Base-by-base conservation (phyloP, 768 basidiomycete species). In the Hebeloma cylindrosporum region DNA sequence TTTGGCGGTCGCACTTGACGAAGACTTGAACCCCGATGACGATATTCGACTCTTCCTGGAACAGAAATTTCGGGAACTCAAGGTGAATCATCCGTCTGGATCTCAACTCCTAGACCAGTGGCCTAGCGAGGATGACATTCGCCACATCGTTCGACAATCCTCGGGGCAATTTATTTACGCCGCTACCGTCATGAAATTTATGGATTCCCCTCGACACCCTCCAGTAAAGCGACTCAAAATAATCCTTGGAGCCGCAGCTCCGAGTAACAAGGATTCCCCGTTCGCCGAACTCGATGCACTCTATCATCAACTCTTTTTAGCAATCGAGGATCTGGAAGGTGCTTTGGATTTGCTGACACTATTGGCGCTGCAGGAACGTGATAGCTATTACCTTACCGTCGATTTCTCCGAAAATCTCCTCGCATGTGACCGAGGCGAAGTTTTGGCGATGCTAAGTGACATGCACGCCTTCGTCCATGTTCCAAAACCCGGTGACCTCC, bases 121-220 rank as follows among this genome's bases (percentile, higher is more conserved):
- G 60, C 60, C 60, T 8, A 9, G 43, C 7, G 14, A 42, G 10
- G 40, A 35, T 1, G 30, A n/a, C 8, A 43, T 59, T 23, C 17
- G 38, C 4, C 13, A 26, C 2, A 36, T 59, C 8, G 50, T 59
- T 7, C 4, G 27, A 20, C 48, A 48, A 31, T 56, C 57, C 5
- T 56, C 52, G 3, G 57, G 52, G 0, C 48, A 56, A 21, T 59
- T 58, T 20, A 48, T 56, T n/a, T 58, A 56, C 29, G 51, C 54
- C 5, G 25, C 51, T 3, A 45, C 44, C 0, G 51, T 56, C 10
- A 17, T 48, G 9, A 36, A 36, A n/a, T 59, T 43, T n/a, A 22
- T 56, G 13, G 32, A 23, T 6, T 52, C 48, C 7, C n/a, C 29
- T 14, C 28, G 29, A 4, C 40, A 51, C 26, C 30, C 20, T 6